Base-by-base conservation (phyloP, 2,329 filamentous ascomycete genomes). In the Neonectria sp. region DNA sequence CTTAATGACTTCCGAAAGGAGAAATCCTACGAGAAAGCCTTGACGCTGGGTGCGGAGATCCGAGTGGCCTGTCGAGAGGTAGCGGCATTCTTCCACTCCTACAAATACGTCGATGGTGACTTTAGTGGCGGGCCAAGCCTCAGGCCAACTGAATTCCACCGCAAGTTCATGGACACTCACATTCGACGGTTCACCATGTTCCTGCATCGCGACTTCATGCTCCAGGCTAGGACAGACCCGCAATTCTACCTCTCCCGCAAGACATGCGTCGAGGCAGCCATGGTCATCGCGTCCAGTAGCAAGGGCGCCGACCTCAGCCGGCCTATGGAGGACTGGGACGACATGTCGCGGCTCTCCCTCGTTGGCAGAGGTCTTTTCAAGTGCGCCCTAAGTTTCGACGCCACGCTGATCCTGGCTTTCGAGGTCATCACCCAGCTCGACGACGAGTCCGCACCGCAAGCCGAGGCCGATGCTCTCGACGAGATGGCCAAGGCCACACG, bases 121-220 rank as follows among this genome's bases (percentile, higher is more conserved):
- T 8, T 31, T 6, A n/a, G 12, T 13, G 49, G 61, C 8, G 59
- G 53, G 11, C 60, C 63, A n/a, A 58, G 25, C 24, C 55, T 75
- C 15, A 60, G 61, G 11, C 58, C 64, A 5, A 74, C 68, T 2
- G 69, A 72, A 4, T 75, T 76, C 17, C 74, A 76, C n/a, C 67
- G 65, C 7, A 71, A 73, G 25, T 35, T 76, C 21, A 67, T 76
- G 31, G 74, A 76, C 15, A 70, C 75, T 8, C 72, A 76, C 11
- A 29, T 76, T 8, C 71, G 74, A 9, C 71, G 74, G 5, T 76
- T 76, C 52, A 74, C 70, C 51, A 70, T 76, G 70, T 75, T 76
- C 37, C 70, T 76, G 31, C 74, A 76, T 29, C 74, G 74, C 27
- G 73, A 76, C 61, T 76, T 76, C 49, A 76, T 76, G 74, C 68